These are phyloP conservation scores for Asterochloris erici DNA, from an alignment of 139 green algal genomes.

Conservation along the genomic window DNA sequence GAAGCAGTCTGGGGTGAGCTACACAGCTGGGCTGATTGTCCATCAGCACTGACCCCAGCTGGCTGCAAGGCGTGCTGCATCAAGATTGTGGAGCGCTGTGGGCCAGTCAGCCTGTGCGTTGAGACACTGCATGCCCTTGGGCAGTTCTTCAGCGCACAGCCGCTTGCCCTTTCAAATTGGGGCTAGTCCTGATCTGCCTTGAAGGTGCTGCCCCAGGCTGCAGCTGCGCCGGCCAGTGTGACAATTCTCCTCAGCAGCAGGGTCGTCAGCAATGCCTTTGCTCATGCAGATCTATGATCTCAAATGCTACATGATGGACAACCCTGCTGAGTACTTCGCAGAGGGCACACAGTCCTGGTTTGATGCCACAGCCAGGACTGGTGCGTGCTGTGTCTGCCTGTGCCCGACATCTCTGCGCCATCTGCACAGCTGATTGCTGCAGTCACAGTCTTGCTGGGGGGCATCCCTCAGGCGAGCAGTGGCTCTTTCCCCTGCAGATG, in stretches of 20 bases:
- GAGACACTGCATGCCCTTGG: no score
- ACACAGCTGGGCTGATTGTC: neutral
- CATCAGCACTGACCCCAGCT: no score
- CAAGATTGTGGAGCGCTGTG: no score
- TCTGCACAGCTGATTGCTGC: neutral
- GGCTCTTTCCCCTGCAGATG: conserved; percentile 35
- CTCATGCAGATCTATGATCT: neutral
- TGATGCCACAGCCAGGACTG: conserved; percentile 53
- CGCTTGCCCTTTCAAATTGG: no score
- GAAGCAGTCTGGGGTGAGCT: conserved; percentile 1
- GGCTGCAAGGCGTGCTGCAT: no score
- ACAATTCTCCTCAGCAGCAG: conserved; percentile 10
- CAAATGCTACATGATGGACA: conserved; percentile 47
- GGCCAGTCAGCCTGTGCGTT: no score
- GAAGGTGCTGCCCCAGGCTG: no score
- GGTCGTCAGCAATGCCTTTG: neutral
- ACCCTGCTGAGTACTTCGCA: conserved; percentile 78
- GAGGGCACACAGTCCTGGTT: conserved; percentile 74
- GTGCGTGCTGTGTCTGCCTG: conserved; percentile 1
- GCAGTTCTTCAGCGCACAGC: no score
- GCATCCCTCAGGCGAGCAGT: neutral
- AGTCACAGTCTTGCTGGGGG: neutral
- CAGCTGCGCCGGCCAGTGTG: no score
- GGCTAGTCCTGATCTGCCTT: no score
- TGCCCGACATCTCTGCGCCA: neutral